These are phyloP conservation scores for Xerophyta viscosa DNA, from an alignment of 106 monocot genomes.

Conservation along the genomic window DNA sequence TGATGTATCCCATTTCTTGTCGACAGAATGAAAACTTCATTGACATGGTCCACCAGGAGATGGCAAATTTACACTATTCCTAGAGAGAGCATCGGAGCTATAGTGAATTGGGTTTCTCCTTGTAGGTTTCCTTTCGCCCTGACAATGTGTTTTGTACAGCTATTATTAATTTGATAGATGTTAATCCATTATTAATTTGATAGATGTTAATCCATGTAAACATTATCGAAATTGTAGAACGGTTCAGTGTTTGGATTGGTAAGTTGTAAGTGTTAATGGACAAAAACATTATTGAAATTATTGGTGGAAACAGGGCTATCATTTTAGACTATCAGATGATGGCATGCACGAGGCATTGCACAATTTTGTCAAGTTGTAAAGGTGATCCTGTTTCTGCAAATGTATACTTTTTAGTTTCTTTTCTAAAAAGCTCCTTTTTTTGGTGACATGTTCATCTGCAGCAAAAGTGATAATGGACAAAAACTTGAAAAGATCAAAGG, in stretches of 20 bases:
- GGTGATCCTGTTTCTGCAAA: constrained; percentile 20
- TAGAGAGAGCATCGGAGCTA: constrained; percentile 3
- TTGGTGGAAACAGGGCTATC: no score
- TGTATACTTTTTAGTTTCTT: no score
- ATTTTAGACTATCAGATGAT: constrained; percentile 57
- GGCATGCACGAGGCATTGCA: constrained; percentile 64
- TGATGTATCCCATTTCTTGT: background rate
- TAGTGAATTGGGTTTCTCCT: no score
- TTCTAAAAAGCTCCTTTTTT: background rate
- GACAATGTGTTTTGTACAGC: no score
- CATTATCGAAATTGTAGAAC: no score
- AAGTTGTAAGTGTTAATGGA: no score
- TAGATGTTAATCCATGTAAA: no score
- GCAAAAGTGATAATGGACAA: constrained; percentile 46
- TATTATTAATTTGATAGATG: no score
- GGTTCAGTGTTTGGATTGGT: no score
- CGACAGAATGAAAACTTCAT: constrained; percentile 66
- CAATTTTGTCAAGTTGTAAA: constrained; percentile 81
- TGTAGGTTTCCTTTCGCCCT: no score
- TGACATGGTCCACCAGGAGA: constrained; percentile 77
- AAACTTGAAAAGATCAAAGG: constrained; percentile 36
- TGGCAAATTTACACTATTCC: constrained; percentile 45
- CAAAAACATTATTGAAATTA: no score
- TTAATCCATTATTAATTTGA: no score
- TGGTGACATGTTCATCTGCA: constrained; percentile 6